Base-by-base conservation (phyloP, 2,329 filamentous ascomycete species). In the Macrophomina phaseolina region DNA sequence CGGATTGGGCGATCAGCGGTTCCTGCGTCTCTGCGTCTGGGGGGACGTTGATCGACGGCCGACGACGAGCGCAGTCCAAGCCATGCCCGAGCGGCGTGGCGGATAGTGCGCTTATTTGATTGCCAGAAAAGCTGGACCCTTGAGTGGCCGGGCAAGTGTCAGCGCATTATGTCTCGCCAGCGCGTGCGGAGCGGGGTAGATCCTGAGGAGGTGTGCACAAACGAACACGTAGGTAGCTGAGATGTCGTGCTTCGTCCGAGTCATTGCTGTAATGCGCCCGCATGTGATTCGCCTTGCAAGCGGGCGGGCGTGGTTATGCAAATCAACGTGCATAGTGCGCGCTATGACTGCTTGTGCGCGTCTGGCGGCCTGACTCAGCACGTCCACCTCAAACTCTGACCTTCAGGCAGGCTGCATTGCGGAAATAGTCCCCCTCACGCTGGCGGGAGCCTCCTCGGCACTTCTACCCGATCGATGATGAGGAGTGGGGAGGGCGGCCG, bases 1-100 rank as follows among this genome's bases (percentile, higher is more conserved):
- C 56, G 40, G 56, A 60, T 60, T 60, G 40, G 56, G 30, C 56
- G 56, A 60, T 60, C 56, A 45, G 56, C 40, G 40, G 56, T 60
- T 60, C 56, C 56, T 60, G 56, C 56, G 56, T 60, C 53, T 45
- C 40, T 60, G 56, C 56, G 55, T 60, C 56, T 60, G 56, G 56
- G 56, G 56, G 23, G 56, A 48, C 40, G 56, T 46, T 60, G 56
- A 60, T 60, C 56, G 56, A 60, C 55, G 53, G 12, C 45, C 16
- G 34, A 23, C 52, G 34, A 23, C 36, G 55, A 60, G 53, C 9
- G 53, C 55, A n/a, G 36, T 55, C 16, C 53, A 28, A 40, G 53
- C 18, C 28, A 58, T 38, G 53, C 8, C 53, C 53, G 53, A 58
- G 53, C 36, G 51, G 12, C 6, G 11, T 28, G 18, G 53, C 53